A percentile compares a stretch with the other conserved stretches of the same genome.
phyloP scores from a whole-genome alignment of 1,284 basidiomycete genomes.

The Polyporus tsugae region DNA sequence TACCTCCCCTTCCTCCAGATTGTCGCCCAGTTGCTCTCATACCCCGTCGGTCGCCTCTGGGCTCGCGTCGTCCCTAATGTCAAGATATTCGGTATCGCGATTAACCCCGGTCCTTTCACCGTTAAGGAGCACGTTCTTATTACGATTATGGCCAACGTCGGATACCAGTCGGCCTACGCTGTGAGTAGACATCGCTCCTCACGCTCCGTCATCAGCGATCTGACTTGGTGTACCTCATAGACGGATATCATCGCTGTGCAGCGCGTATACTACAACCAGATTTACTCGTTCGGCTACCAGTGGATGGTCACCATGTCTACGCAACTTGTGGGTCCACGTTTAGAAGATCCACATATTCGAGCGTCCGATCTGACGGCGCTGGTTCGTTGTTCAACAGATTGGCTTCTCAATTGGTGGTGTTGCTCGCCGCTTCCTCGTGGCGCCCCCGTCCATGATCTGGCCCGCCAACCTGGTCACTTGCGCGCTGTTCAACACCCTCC shows the following conservation, averaged over 20 bases:
- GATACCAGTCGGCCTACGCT: constrained; percentile 49
- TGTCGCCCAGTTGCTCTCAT: constrained; percentile 68
- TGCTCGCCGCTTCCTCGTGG: constrained; percentile 65
- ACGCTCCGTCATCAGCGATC: constrained; percentile 1
- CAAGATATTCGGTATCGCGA: constrained; percentile 62
- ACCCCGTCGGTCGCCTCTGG: constrained; percentile 68
- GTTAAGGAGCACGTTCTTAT: constrained; percentile 64
- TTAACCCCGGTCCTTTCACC: constrained; percentile 71
- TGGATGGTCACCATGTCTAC: constrained; percentile 87
- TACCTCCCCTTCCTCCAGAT: constrained; percentile 42
- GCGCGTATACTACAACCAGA: constrained; percentile 72
- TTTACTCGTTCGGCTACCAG: constrained; percentile 72
- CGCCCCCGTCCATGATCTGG: constrained; percentile 83
- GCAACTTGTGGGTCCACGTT: constrained; percentile 55
- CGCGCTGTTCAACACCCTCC: constrained; percentile 84
- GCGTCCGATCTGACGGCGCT: constrained; percentile 48
- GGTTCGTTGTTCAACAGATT: constrained; percentile 76
- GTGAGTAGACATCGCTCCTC: constrained; percentile 27
- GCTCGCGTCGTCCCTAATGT: constrained; percentile 59
- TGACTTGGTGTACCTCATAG: constrained; percentile 39
- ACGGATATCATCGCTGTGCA: constrained; percentile 85
- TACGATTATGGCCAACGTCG: constrained; percentile 70
- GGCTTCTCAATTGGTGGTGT: constrained; percentile 82
- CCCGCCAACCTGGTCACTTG: constrained; percentile 71
- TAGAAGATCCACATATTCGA: constrained; percentile 4